Conservation (phyloP, 306 rosid genomes). For the Rosa lucieae region DNA sequence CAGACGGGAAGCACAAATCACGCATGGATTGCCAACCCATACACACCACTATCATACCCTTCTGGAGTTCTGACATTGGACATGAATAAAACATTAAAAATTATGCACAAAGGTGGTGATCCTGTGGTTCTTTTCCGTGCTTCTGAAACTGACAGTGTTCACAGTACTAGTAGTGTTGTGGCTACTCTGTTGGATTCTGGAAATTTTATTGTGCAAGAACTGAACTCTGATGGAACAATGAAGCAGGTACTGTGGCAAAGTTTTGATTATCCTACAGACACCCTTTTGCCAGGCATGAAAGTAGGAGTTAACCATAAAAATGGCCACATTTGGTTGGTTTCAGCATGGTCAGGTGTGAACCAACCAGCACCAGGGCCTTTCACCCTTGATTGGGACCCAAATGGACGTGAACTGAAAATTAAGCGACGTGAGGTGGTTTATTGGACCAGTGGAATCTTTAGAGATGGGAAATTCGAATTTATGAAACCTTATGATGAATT, state of each 20-base stretch:
- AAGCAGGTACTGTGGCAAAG: constrained; percentile 6
- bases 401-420: background rate
- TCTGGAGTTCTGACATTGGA: constrained; percentile 9
- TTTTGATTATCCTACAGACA: constrained; percentile 6
- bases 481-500: background rate
- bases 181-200: constrained; percentile 14
- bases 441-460: constrained; percentile 6
- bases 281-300: constrained; percentile 28
- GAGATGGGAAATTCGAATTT: background rate
- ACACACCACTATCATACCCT: background rate
- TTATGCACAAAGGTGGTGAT: background rate
- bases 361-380: constrained; percentile 15
- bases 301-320: constrained; percentile 30
- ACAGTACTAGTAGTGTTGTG: too few species aligned
- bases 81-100: constrained; percentile 17
- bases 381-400: constrained; percentile 34
- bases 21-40: constrained; percentile 4
- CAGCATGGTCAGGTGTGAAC: background rate
- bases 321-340: constrained; percentile 10
- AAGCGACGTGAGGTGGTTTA: background rate
- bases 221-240: background rate
- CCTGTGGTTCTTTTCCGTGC: constrained; percentile 19
- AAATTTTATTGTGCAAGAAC: background rate
- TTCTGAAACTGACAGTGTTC: background rate
- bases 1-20: background rate